These are phyloP conservation scores for Gnomoniopsis smithogilvyi DNA, from an alignment of 2,329 filamentous ascomycete genomes.

Conservation along the genomic window DNA sequence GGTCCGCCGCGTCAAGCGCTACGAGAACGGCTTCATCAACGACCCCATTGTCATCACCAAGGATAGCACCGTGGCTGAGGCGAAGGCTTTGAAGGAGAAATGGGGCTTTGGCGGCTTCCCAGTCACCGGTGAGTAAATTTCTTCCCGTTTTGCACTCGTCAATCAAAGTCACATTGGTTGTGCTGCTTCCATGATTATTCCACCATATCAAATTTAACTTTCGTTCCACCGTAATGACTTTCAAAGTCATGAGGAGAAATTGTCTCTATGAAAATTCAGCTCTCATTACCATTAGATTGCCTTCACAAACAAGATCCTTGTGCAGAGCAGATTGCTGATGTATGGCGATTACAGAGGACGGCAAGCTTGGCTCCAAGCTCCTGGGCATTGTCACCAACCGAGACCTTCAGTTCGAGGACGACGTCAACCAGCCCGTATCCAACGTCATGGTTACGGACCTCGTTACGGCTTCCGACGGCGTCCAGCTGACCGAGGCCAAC, in stretches of 20 bases:
- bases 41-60: conserved; percentile 92
- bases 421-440: conserved; percentile 69
- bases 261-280: conserved; percentile 15
- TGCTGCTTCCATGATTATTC: conserved; percentile 67
- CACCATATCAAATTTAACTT: conserved; percentile 85
- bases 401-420: conserved; percentile 93
- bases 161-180: conserved; percentile 8
- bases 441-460: conserved; percentile 95
- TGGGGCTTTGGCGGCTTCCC: conserved; percentile 99
- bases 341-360: conserved; percentile 63
- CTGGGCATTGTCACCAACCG: conserved; percentile 97
- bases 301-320: background rate
- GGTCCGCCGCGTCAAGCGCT: conserved; percentile 98
- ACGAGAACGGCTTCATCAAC: conserved; percentile 97
- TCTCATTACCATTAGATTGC: background rate
- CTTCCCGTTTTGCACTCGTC: conserved; percentile 15
- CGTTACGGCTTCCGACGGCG: conserved; percentile 79
- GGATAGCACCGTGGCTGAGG: conserved; percentile 84
- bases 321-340: conserved; percentile 34
- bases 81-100: conserved; percentile 89
- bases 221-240: conserved; percentile 99
- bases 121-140: conserved; percentile 89
- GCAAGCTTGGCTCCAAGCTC: conserved; percentile 91
- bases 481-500: conserved; percentile 86
- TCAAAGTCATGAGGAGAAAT: conserved; percentile 80